Base-by-base conservation (phyloP, 2,329 filamentous ascomycete genomes). In the Aspergillus novoparasiticus region DNA sequence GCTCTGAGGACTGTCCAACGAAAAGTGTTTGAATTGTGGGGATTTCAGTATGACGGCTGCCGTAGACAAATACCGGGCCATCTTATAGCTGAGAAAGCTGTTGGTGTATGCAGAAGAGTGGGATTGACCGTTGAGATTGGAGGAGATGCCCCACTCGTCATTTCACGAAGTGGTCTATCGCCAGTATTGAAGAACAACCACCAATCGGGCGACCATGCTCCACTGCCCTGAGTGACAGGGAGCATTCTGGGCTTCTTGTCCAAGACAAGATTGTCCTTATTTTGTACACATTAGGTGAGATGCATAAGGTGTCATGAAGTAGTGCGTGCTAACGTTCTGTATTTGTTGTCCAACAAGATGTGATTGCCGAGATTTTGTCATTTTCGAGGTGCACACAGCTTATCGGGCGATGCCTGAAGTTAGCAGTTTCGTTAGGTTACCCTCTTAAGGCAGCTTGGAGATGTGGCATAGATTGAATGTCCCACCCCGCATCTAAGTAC, bases 371-470 rank as follows among this genome's bases (percentile, higher is more conserved):
- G 19, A 26, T 26, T 53, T 34, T 11, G 16, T n/a, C n/a, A 53
- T 34, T 53, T 19, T 19, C n/a, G 14, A 53, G 50, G 30, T 23
- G 21, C 30, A 21, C 30, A 11, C 28, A 36, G 28, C 51, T 36
- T 36, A 54, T 54, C 51, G 51, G 11, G 32, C 21, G 51, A 54
- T 54, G 51, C 51, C 51, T 54, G 51, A 54, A 36, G 19, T 8
- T 36, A 30, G 19, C 23, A 11, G 28, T 23, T 28, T 30, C 14
- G 30, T 54, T 54, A 36, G 51, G 51, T 23, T 21, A 54, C 36
- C 21, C n/a, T 21, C 32, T 23, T 36, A 11, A 36, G 21, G 51
- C 46, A 30, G 19, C 48, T 26, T 28, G 12, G 36, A 54, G 28
- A 54, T 36, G 51, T 36, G 50, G 50, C 50, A 53, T 34, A 36